Evolutionary conservation across 257 asterid species (phyloP), one percentile per base, ranked within the genome.

Genomic region (Ajuga chamaepitys): DNA sequence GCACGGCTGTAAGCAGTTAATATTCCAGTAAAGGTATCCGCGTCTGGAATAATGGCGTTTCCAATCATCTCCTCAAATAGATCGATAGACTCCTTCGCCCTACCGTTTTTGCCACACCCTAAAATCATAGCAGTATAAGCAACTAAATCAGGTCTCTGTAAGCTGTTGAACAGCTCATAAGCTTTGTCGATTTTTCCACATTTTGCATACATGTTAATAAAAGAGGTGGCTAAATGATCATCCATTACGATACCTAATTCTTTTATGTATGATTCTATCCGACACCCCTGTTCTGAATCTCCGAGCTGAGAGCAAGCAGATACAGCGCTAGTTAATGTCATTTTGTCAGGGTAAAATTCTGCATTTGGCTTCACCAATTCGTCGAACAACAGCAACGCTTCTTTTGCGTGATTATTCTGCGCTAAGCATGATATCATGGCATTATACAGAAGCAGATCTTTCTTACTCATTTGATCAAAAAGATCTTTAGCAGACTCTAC

Each of bases 291-390:
- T 37, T 81, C 71, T 21, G 81, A 48, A 76, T 93, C 95, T 73
- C 97, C 98, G 21, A 93, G 73, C 20, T 87, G 94, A 52, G 99
- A 80, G 74, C 95, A 87, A 61, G 97, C 94, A 0, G 97, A 93
- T 32, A 93, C 63, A 60, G 78, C 89, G 72, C 95, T 84, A 13
- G 83, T 78, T 48, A 93, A 73, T 0, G 98, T 85, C 88, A 80
- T 82, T 72, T 80, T 75, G 65, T 93, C 97, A 0, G 98, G 96
- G 54, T 62, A 86, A 10, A 78, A 42, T 1, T 44, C 66, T 9
- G 61, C 61, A 38, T 72, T 75, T 1, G 76, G 80, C 48, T 40
- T 78, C 75, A 84, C 66, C 96, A 93, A 87, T 25, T 79, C 94
- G 11, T 87, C 82, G 30, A 89, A 85, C 38, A 93, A 71, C 71